phyloP scores from a whole-genome alignment of 2,329 filamentous ascomycete species.

The Hymenoscyphus albidus region DNA sequence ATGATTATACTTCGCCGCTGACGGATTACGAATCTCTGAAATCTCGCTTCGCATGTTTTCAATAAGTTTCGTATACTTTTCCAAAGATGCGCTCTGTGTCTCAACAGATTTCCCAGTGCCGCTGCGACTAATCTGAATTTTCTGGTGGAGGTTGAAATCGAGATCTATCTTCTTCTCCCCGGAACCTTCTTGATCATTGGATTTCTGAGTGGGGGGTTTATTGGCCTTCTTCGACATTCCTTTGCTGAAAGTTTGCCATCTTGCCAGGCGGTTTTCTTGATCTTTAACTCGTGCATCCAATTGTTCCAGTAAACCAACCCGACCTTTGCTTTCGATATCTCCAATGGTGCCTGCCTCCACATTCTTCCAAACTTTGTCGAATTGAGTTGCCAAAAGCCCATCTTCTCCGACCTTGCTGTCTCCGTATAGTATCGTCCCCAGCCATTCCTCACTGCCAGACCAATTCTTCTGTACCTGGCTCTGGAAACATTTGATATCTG shows the following conservation, averaged over 20 bases:
- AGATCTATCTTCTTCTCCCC: constrained; percentile 42
- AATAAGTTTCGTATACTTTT: constrained; percentile 32
- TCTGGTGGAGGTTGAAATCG: constrained; percentile 50
- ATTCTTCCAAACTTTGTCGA: constrained; percentile 67
- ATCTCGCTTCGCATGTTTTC: constrained; percentile 32
- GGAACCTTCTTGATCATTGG: background rate
- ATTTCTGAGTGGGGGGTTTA: constrained; percentile 23
- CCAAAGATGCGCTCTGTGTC: constrained; percentile 16
- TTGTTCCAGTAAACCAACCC: constrained; percentile 60
- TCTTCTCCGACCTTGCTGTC: constrained; percentile 55
- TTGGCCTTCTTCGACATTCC: constrained; percentile 20
- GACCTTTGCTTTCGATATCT: constrained; percentile 49
- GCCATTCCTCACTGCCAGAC: constrained; percentile 73
- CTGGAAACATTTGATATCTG: constrained; percentile 46
- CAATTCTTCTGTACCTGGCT: constrained; percentile 67
- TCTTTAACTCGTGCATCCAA: constrained; percentile 63
- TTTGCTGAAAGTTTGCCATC: constrained; percentile 68
- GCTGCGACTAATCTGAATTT: constrained; percentile 42
- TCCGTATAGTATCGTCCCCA: constrained; percentile 66
- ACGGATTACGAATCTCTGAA: constrained; percentile 28
- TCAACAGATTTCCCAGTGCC: constrained; percentile 30
- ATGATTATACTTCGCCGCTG: constrained; percentile 4
- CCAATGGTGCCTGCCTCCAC: constrained; percentile 56
- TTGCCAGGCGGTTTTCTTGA: constrained; percentile 65
- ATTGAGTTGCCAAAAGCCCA: constrained; percentile 61